These are phyloP conservation scores for Aspergillus texensis DNA, from an alignment of 2,329 filamentous ascomycete species.

Conservation along the genomic window DNA sequence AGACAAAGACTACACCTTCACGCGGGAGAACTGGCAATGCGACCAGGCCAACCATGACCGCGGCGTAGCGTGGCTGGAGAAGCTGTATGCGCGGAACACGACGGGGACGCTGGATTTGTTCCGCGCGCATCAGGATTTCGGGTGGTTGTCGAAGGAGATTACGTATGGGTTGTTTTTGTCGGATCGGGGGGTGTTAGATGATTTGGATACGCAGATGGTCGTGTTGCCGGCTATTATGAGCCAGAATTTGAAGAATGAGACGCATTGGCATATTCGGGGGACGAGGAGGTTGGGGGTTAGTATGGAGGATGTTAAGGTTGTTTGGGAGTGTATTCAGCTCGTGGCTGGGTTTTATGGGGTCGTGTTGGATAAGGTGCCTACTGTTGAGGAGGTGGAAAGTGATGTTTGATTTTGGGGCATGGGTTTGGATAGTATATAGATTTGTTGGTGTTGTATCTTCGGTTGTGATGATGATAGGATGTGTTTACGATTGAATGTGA, in stretches of 20 bases:
- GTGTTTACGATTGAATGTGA: background rate
- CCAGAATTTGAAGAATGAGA: constrained; percentile 45
- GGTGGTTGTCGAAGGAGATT: constrained; percentile 72
- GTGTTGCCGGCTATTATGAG: constrained; percentile 50
- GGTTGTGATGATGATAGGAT: background rate
- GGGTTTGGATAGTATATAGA: background rate
- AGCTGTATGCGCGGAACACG: constrained; percentile 58
- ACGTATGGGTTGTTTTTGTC: constrained; percentile 63
- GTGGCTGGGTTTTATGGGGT: constrained; percentile 33
- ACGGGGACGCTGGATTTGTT: constrained; percentile 35
- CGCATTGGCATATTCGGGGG: constrained; percentile 51
- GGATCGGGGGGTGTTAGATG: constrained; percentile 44
- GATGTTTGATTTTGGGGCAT: constrained; percentile 26
- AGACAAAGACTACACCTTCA: constrained; percentile 59
- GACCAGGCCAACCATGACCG: constrained; percentile 58
- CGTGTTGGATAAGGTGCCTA: constrained; percentile 33
- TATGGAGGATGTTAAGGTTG: constrained; percentile 43
- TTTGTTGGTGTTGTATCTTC: background rate
- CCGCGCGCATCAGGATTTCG: constrained; percentile 54
- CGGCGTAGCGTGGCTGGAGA: constrained; percentile 58
- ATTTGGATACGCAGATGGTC: constrained; percentile 49
- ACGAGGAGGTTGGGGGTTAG: constrained; percentile 43
- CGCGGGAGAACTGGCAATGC: constrained; percentile 61
- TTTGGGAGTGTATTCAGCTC: constrained; percentile 35
- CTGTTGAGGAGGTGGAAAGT: constrained; percentile 34